Conservation (phyloP, 345 rosid genomes). For the Viola odorata region DNA sequence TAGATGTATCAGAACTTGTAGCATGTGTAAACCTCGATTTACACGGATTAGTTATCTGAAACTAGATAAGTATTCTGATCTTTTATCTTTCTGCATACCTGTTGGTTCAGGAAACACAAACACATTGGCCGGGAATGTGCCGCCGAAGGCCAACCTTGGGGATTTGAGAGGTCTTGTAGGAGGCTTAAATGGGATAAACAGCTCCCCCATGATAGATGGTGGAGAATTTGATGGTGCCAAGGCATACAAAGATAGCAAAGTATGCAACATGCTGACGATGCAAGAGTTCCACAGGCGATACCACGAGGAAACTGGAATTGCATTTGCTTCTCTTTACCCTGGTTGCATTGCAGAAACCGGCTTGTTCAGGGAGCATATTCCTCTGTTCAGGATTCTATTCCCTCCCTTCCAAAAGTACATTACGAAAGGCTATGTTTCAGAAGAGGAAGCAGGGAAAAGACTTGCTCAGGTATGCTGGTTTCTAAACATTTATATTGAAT, state of each 20-base stretch:
- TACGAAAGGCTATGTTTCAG: slow-evolving; percentile 24
- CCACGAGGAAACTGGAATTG: slow-evolving; percentile 75
- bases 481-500: background rate
- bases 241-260: slow-evolving; percentile 97
- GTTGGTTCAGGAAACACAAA: slow-evolving; percentile 69
- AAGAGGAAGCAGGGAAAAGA: slow-evolving; percentile 22
- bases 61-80: too few relatives aligned
- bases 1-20: too few relatives aligned
- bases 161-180: slow-evolving; percentile 78
- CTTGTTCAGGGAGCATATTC: slow-evolving; percentile 88
- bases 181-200: slow-evolving; percentile 63
- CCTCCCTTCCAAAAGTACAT: slow-evolving; percentile 30
- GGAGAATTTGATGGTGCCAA: slow-evolving; percentile 94
- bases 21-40: too few relatives aligned
- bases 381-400: slow-evolving; percentile 45
- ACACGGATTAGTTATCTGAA: too few relatives aligned
- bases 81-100: too few relatives aligned
- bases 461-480: slow-evolving; percentile 17
- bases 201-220: slow-evolving; percentile 89
- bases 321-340: slow-evolving; percentile 88
- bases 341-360: slow-evolving; percentile 98
- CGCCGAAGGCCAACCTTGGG: slow-evolving; percentile 91
- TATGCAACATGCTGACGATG: slow-evolving; percentile 96
- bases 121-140: slow-evolving; percentile 94
- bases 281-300: slow-evolving; percentile 88